Evolutionary conservation across 768 basidiomycete genomes (phyloP).

Genomic region (Phaeotremella fagi): DNA sequence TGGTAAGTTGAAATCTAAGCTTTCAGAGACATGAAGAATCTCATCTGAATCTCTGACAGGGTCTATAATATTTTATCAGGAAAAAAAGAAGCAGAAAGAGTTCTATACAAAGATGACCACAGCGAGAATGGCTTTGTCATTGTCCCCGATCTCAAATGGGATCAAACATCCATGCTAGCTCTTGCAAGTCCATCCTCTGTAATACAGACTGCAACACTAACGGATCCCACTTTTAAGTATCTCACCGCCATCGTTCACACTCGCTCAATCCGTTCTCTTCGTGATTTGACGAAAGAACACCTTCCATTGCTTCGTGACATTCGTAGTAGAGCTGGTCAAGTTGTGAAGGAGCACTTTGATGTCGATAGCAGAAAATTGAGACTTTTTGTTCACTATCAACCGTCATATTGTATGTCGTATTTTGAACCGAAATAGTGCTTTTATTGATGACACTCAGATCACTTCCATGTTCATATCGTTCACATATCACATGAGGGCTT

Average conservation of each 20-base stretch:
- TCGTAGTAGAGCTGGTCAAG: slow-evolving; percentile 54
- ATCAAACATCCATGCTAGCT: slow-evolving; percentile 64
- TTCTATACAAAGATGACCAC: slow-evolving; percentile 59
- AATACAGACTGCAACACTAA: background rate
- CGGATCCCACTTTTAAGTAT: slow-evolving; percentile 52
- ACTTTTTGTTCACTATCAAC: slow-evolving; percentile 90
- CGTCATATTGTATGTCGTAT: slow-evolving; percentile 73
- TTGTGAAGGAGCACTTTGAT: slow-evolving; percentile 64
- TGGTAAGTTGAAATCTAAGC: slow-evolving; percentile 56
- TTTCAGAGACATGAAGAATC: background rate
- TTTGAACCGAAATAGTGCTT: background rate
- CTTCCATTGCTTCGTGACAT: slow-evolving; percentile 66
- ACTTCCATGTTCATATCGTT: slow-evolving; percentile 90
- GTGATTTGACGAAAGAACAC: slow-evolving; percentile 68
- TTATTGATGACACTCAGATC: slow-evolving; percentile 57
- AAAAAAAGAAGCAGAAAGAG: slow-evolving; percentile 64
- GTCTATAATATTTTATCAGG: slow-evolving; percentile 78
- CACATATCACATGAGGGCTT: slow-evolving; percentile 64
- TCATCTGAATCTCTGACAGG: too few relatives aligned
- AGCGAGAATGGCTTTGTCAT: slow-evolving; percentile 64
- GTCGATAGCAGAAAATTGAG: slow-evolving; percentile 61
- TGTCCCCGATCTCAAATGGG: slow-evolving; percentile 97
- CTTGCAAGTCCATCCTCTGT: slow-evolving; percentile 49
- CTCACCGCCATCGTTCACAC: slow-evolving; percentile 72
- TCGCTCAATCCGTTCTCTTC: slow-evolving; percentile 61